These are phyloP conservation scores for Sextonia rubra DNA, from an alignment of 164 flowering plant genomes.

Conservation along the genomic window DNA sequence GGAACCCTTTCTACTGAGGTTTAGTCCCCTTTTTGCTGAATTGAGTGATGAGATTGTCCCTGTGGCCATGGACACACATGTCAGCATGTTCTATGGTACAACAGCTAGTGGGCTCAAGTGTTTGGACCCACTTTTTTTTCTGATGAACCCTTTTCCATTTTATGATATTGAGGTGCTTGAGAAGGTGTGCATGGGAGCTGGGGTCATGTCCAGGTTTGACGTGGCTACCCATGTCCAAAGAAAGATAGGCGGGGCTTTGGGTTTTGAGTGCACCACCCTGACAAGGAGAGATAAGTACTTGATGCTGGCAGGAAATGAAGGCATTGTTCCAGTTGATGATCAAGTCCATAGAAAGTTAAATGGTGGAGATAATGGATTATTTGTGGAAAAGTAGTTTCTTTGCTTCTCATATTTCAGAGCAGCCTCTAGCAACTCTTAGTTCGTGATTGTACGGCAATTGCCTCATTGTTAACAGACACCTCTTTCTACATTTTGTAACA, in stretches of 20 bases:
- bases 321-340: constrained; percentile 18
- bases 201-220: constrained; percentile 37
- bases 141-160: constrained; percentile 30
- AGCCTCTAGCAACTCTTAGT: too few species aligned
- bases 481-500: not conserved
- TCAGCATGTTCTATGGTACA: constrained; percentile 36
- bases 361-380: not conserved
- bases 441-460: too few species aligned
- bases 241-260: constrained; percentile 37
- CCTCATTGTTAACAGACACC: not conserved
- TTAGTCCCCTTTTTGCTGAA: constrained; percentile 40
- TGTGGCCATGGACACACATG: constrained; percentile 25
- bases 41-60: constrained; percentile 30
- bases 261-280: constrained; percentile 56
- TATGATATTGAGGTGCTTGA: constrained; percentile 24
- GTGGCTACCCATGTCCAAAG: constrained; percentile 55
- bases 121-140: constrained; percentile 35
- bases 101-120: constrained; percentile 35
- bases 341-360: not conserved
- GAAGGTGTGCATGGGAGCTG: constrained; percentile 13
- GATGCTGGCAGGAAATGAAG: constrained; percentile 57
- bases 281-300: constrained; percentile 67
- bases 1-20: constrained; percentile 38
- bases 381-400: not conserved
- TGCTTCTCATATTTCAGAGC: not conserved